Base-by-base conservation (phyloP, 2,329 filamentous ascomycete genomes). In the Myriosclerotinia duriaeana region DNA sequence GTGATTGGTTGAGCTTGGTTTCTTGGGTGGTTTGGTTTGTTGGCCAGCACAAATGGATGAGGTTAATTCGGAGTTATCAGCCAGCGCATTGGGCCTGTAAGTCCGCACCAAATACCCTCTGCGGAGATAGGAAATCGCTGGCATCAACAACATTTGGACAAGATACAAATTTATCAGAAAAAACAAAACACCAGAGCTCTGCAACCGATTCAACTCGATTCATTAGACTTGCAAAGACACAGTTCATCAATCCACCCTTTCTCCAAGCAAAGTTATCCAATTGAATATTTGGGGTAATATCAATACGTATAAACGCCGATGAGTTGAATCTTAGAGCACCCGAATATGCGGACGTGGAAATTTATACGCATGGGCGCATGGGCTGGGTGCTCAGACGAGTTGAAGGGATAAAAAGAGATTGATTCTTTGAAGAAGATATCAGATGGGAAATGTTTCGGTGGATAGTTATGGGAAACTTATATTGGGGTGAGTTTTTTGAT, bases 381-480 rank as follows among this genome's bases (percentile, higher is more conserved):
- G 15, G 14, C 42, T 44, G 44, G 17, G 17, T 46, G 40, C 30
- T 34, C 6, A 34, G 30, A 34, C 30, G 5, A 34, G 30, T 34
- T 34, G 30, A 34, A 34, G 30, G 30, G 26, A 3, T 2, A 15
- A 46, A 34, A 17, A 30, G 26, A n/a, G 11, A 59, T 3, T 20
- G 17, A 4, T n/a, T 20, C 30, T 1, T 36, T 46, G 15, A 46
- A n/a, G 42, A 14, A 20, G 40, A 59, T 48, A 36, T 36, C 30
- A 59, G 42, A 59, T 48, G 42, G 36, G 56, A 22, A 59, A 30
- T 17, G n/a, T 59, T 59, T 59, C 42, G 56, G 56, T 48, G 56
- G 8, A 36, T 59, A 15, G 8, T 59, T 59, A 15, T n/a, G 7
- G 15, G 20, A 26, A 12, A 42, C n/a, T 59, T 46, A 17, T n/a